phyloP scores from a whole-genome alignment of 495 filamentous ascomycete species.

The Aspergillus mulundensis region DNA sequence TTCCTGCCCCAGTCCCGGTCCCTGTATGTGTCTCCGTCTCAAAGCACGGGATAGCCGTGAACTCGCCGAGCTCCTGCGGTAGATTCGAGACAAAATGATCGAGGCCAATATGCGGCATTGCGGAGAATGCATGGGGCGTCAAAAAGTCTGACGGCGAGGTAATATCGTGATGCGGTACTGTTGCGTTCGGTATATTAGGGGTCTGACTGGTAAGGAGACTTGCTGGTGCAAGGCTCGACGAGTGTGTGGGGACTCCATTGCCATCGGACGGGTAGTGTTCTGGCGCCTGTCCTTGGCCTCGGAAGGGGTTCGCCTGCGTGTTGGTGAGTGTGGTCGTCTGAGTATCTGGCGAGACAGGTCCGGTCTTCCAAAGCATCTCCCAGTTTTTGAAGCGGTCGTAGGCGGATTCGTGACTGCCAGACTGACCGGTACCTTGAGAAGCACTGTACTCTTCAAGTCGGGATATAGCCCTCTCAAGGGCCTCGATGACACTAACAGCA shows the following conservation, averaged over 20 bases:
- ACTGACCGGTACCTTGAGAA: conserved; percentile 29
- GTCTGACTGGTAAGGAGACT: conserved; percentile 13
- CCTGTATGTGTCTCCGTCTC: conserved; percentile 35
- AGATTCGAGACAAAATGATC: conserved; percentile 47
- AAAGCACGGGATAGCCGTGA: conserved; percentile 46
- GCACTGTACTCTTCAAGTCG: conserved; percentile 42
- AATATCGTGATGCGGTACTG: conserved; percentile 22
- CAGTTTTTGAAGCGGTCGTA: conserved; percentile 51
- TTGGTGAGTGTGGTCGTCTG: not conserved
- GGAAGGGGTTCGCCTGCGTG: conserved; percentile 5
- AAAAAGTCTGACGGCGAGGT: conserved; percentile 29
- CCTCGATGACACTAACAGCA: conserved; percentile 49
- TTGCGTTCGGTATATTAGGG: conserved; percentile 15
- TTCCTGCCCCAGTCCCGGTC: too few relatives aligned
- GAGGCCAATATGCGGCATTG: conserved; percentile 39
- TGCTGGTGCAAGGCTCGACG: conserved; percentile 15
- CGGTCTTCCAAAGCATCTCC: conserved; percentile 51
- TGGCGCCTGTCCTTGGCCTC: not conserved
- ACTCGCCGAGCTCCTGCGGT: conserved; percentile 45
- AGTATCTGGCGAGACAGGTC: conserved; percentile 35
- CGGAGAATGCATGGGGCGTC: conserved; percentile 30
- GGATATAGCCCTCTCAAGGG: conserved; percentile 46
- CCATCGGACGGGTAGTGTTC: conserved; percentile 18
- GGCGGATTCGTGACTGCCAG: conserved; percentile 36
- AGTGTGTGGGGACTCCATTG: conserved; percentile 20